phyloP scores from a whole-genome alignment of 495 filamentous ascomycete genomes.

The Neurospora sp. region DNA sequence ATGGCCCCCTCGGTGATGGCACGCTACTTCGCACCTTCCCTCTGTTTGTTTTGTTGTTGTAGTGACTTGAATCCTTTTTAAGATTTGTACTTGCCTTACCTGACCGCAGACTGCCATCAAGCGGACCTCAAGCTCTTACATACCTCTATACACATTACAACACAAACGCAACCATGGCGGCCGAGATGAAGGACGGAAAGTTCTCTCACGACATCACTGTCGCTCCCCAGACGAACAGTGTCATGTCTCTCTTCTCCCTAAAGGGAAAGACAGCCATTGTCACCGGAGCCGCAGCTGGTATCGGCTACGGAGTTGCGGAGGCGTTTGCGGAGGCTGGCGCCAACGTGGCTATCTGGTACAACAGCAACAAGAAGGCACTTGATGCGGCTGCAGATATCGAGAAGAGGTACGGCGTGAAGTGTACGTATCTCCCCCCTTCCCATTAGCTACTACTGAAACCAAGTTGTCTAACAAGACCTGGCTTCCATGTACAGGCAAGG shows the following conservation, averaged over 20 bases:
- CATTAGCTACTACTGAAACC: not conserved
- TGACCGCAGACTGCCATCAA: not conserved
- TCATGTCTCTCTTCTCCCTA: constrained; percentile 74
- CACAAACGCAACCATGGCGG: constrained; percentile 23
- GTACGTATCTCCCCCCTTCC: constrained; percentile 30
- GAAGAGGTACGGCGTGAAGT: constrained; percentile 67
- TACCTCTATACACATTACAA: not conserved
- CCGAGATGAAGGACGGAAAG: constrained; percentile 38
- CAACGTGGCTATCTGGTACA: constrained; percentile 83
- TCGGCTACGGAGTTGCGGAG: constrained; percentile 68
- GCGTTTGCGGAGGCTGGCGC: constrained; percentile 72
- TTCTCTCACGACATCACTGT: constrained; percentile 53
- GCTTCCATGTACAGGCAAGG: constrained; percentile 46
- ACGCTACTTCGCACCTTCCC: not conserved
- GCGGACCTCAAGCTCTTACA: not conserved
- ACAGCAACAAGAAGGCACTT: constrained; percentile 60
- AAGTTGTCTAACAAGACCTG: not conserved
- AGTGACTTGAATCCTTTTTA: not conserved
- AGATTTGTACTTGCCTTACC: not conserved
- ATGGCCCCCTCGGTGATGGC: not conserved
- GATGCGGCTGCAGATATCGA: constrained; percentile 65
- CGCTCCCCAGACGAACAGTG: constrained; percentile 47
- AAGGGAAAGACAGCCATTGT: constrained; percentile 78
- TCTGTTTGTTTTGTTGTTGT: not conserved
- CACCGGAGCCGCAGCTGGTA: constrained; percentile 71